Percentiles rank a stretch among this genome's conserved stretches.
phyloP scores from a whole-genome alignment of 2,329 filamentous ascomycete genomes.

The Dendryphion nanum region DNA sequence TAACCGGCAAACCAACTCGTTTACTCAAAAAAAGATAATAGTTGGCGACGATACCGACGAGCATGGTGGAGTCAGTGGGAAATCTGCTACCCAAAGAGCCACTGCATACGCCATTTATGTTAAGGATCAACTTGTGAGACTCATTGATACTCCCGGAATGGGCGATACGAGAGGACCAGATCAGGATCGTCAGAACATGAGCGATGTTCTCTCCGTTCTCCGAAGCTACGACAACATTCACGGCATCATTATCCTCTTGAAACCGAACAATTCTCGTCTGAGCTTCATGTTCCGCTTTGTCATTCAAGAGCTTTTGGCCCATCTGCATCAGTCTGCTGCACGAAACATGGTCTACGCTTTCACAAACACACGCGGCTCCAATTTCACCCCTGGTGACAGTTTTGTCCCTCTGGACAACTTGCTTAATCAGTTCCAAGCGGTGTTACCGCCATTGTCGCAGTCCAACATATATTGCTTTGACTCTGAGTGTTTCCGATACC shows the following conservation, averaged over 20 bases:
- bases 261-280: slow-evolving; percentile 41
- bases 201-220: slow-evolving; percentile 39
- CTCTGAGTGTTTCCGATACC: slow-evolving; percentile 46
- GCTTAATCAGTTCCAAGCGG: slow-evolving; percentile 25
- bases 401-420: slow-evolving; percentile 35
- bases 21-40: slow-evolving; percentile 18
- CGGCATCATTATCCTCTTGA: slow-evolving; percentile 45
- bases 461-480: slow-evolving; percentile 44
- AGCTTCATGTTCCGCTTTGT: slow-evolving; percentile 42
- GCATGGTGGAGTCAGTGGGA: slow-evolving; percentile 28
- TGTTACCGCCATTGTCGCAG: slow-evolving; percentile 29
- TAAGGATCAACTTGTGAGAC: slow-evolving; percentile 26
- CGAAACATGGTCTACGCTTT: slow-evolving; percentile 46
- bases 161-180: slow-evolving; percentile 38
- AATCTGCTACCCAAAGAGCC: slow-evolving; percentile 41
- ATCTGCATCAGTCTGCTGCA: slow-evolving; percentile 40
- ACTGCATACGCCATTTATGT: slow-evolving; percentile 33
- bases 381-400: slow-evolving; percentile 44
- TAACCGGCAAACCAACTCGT: not conserved
- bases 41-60: slow-evolving; percentile 35
- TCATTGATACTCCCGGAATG: slow-evolving; percentile 47
- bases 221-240: slow-evolving; percentile 38
- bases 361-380: slow-evolving; percentile 44
- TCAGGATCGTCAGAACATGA: slow-evolving; percentile 42
- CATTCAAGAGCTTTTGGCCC: slow-evolving; percentile 41